Conservation (phyloP, 331 rosid species). For the Cucumis variabilis region DNA sequence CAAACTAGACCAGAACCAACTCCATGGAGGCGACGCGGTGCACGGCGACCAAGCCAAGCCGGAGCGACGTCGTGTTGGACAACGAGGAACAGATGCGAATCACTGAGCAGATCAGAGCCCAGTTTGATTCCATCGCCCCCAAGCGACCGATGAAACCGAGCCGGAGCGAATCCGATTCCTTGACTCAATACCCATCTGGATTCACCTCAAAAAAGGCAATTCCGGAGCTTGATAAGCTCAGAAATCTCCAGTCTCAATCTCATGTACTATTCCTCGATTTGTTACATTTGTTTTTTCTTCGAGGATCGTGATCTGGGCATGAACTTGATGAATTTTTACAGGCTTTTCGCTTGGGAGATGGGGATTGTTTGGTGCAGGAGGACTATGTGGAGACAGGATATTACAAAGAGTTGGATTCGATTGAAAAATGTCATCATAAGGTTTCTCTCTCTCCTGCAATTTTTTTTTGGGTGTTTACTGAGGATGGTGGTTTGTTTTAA, state of each 20-base stretch:
- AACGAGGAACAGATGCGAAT: constrained; percentile 55
- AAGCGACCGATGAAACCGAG: constrained; percentile 70
- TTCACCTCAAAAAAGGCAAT: constrained; percentile 31
- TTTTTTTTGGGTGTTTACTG: neutral
- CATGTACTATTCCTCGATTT: constrained; percentile 32
- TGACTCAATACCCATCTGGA: constrained; percentile 24
- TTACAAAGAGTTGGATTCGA: constrained; percentile 55
- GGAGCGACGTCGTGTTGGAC: constrained; percentile 75
- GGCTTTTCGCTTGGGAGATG: constrained; percentile 37
- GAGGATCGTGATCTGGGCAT: neutral
- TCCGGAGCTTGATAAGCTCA: constrained; percentile 67
- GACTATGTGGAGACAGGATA: constrained; percentile 78
- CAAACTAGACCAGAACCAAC: neutral
- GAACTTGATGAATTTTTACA: neutral
- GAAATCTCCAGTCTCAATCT: constrained; percentile 59
- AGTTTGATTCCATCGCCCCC: constrained; percentile 70
- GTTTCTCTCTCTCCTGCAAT: constrained; percentile 13
- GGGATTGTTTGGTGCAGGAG: constrained; percentile 40
- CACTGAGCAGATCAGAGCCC: constrained; percentile 60
- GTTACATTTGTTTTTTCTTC: neutral
- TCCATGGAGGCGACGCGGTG: constrained; percentile 46
- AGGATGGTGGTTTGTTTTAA: neutral
- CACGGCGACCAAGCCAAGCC: constrained; percentile 66
- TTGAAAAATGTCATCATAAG: constrained; percentile 73
- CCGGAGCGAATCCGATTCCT: constrained; percentile 69